These are phyloP conservation scores for Penicillium samsonianum DNA, from an alignment of 495 filamentous ascomycete species.

Conservation along the genomic window DNA sequence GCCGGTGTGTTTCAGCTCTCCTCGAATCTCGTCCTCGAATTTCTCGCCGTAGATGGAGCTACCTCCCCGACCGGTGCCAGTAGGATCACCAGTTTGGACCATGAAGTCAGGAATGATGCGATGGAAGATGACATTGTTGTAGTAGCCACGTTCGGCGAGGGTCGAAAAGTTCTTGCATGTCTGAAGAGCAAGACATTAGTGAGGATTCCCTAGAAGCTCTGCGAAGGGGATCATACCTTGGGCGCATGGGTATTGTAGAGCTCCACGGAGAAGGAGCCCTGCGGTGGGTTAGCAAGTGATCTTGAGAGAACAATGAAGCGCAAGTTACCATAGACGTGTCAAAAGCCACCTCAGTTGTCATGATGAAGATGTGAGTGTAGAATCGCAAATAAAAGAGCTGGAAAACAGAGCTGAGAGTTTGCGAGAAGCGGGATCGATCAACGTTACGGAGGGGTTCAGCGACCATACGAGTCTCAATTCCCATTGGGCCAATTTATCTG, in stretches of 20 bases:
- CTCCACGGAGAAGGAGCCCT: slow-evolving; percentile 85
- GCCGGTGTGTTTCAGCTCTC: slow-evolving; percentile 83
- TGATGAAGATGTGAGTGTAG: slow-evolving; percentile 34
- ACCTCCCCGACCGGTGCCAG: slow-evolving; percentile 91
- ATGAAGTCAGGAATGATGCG: slow-evolving; percentile 96
- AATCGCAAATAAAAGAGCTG: slow-evolving; percentile 5
- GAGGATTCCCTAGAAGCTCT: neutral
- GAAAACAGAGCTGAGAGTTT: slow-evolving; percentile 10
- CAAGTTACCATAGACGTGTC: slow-evolving; percentile 75
- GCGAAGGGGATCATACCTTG: slow-evolving; percentile 45
- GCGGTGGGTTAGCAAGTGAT: slow-evolving; percentile 21
- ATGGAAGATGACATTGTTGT: slow-evolving; percentile 83
- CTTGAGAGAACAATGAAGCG: neutral
- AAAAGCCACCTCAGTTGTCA: slow-evolving; percentile 75
- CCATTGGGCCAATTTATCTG: slow-evolving; percentile 1
- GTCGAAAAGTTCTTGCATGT: slow-evolving; percentile 89
- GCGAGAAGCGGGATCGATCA: slow-evolving; percentile 6
- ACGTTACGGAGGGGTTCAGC: slow-evolving; percentile 1
- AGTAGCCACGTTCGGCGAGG: slow-evolving; percentile 80
- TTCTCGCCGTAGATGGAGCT: slow-evolving; percentile 89
- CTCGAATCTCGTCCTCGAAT: slow-evolving; percentile 89
- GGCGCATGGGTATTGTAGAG: slow-evolving; percentile 84
- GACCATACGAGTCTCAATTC: slow-evolving; percentile 5
- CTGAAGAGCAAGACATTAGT: slow-evolving; percentile 36
- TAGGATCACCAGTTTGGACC: slow-evolving; percentile 95